Evolutionary conservation across 257 asterid species (phyloP), one percentile per base, ranked within the genome.

Genomic region (Pogostemon cablin): DNA sequence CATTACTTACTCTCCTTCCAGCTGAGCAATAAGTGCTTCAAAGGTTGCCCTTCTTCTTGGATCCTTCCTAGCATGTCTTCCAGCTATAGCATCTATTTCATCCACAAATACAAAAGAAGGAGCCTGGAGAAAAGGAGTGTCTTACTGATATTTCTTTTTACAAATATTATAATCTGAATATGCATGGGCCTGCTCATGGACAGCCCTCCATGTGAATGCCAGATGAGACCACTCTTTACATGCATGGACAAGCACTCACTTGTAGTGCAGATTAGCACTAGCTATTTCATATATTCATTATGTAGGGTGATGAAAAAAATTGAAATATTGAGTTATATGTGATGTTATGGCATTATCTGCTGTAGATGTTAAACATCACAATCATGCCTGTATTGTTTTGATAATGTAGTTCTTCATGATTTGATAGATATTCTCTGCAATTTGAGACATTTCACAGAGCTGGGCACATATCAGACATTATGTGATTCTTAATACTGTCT

Each of bases 51-150:
- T 82, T 78, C 97, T 86, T 60, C 93, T 88, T 53, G 95, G 96
- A 84, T 93, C 98, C 79, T 83, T 89, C 77, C 83, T 82, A 62
- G 98, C 95, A 77, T 91, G 95, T 83, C 96, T 85, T 81, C 99
- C 99, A 81, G 97, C 98, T 78, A 93, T 89, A 78, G 99, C 99
- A 86, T 93, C 99, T 78, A 93, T 91, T 87, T 93, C 99, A 75
- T 93, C 99, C 77, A 93, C 86, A 85, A 93, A 93, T 62, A 93
- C 84, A 83, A 93, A 91, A 54, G 96, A 88, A 47, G 99, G 99
- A 78, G 99, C 99, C 99, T 93, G 84, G 81, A 80, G 68, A 74
- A 72, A 67, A 50, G 57, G 72, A 72, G 72, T 11, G 37, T 46
- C 11, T 62, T 71, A 53, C 17, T 62, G 44, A 72, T 53, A n/a